A percentile compares a stretch with the other conserved stretches of the same genome.
Evolutionary conservation across 331 rosid species (phyloP).

Genomic region (Stylosanthes scabra): DNA sequence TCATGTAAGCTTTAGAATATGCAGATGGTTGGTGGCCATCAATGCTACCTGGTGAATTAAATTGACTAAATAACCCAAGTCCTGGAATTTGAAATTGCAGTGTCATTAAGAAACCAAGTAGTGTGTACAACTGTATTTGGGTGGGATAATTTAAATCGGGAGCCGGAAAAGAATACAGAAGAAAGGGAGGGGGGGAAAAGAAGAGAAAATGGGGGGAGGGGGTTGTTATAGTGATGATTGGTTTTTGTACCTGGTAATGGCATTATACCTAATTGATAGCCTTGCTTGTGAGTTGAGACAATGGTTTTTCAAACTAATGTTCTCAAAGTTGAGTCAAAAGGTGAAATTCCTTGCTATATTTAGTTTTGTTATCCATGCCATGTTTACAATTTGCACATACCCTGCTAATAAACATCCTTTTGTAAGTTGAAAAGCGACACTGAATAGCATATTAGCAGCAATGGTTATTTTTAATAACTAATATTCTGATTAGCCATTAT

Average conservation of each 20-base stretch:
- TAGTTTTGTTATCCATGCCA: slow-evolving; percentile 10
- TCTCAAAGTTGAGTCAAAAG: slow-evolving; percentile 25
- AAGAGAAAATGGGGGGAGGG: not conserved
- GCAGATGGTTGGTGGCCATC: slow-evolving; percentile 39
- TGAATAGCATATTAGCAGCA: no score
- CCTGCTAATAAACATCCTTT: no score
- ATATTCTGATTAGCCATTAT: no score
- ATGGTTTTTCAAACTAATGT: slow-evolving; percentile 27
- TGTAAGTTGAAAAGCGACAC: no score
- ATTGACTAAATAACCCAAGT: slow-evolving; percentile 40
- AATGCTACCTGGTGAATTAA: slow-evolving; percentile 27
- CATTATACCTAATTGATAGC: slow-evolving; percentile 16
- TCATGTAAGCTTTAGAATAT: slow-evolving; percentile 66
- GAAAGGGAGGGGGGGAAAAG: not conserved
- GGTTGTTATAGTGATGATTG: slow-evolving; percentile 1
- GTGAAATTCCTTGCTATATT: slow-evolving; percentile 22
- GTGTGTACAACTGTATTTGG: slow-evolving; percentile 23
- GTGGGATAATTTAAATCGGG: slow-evolving; percentile 18
- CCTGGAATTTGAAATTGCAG: slow-evolving; percentile 39
- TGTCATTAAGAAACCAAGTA: slow-evolving; percentile 31
- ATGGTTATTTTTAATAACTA: no score
- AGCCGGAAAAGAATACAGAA: not conserved
- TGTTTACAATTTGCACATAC: not conserved
- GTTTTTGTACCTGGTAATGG: slow-evolving; percentile 33
- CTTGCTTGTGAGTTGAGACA: slow-evolving; percentile 36